These are phyloP conservation scores for Talaromyces nanjingensis DNA, from an alignment of 495 filamentous ascomycete species.

Conservation along the genomic window DNA sequence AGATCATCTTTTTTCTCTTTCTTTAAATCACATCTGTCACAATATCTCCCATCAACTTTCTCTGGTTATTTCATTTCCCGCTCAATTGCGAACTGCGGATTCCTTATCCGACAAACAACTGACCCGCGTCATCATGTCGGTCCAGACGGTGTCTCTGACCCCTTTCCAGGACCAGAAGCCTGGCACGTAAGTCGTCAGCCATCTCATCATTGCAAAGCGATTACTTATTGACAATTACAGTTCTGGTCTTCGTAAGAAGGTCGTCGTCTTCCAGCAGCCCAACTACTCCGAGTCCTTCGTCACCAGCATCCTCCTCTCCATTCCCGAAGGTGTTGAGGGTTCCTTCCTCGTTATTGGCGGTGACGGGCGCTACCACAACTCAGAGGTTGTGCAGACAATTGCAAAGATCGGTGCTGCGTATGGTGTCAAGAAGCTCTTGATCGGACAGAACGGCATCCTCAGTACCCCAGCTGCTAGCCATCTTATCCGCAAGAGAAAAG, in stretches of 20 bases:
- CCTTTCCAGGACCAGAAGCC: slow-evolving; percentile 95
- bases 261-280: slow-evolving; percentile 90
- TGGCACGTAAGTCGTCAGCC: slow-evolving; percentile 72
- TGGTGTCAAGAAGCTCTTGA: slow-evolving; percentile 95
- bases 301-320: slow-evolving; percentile 86
- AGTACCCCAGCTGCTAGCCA: slow-evolving; percentile 95
- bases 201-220: slow-evolving; percentile 13
- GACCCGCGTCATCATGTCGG: slow-evolving; percentile 47
- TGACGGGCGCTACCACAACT: slow-evolving; percentile 95
- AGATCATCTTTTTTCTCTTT: neutral
- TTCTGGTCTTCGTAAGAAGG: slow-evolving; percentile 97
- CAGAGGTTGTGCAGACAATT: slow-evolving; percentile 91
- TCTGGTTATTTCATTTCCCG: slow-evolving; percentile 6
- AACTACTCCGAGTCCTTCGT: slow-evolving; percentile 96
- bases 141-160: slow-evolving; percentile 67
- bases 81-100: neutral
- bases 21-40: neutral
- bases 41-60: neutral
- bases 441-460: slow-evolving; percentile 93
- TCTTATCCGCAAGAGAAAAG: slow-evolving; percentile 85
- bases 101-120: neutral
- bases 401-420: slow-evolving; percentile 96
- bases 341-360: slow-evolving; percentile 94
- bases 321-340: slow-evolving; percentile 85
- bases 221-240: slow-evolving; percentile 37